phyloP scores from a whole-genome alignment of 805 yeast species.

The Pichia nakasei region DNA sequence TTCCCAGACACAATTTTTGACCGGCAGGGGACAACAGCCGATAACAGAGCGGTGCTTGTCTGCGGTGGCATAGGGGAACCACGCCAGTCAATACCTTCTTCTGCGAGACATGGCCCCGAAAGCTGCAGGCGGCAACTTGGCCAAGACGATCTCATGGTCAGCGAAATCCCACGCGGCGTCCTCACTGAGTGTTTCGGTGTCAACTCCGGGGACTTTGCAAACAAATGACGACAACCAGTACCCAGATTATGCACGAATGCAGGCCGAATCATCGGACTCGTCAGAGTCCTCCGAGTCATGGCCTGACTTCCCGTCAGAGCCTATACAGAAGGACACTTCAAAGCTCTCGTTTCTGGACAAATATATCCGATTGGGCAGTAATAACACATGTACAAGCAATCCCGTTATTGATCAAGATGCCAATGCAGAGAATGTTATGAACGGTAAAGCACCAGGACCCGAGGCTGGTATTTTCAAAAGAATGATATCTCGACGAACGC shows the following conservation, averaged over 20 bases:
- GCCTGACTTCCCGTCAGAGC: background rate
- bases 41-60: no score
- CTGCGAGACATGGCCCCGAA: no score
- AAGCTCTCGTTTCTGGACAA: background rate
- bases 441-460: no score
- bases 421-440: background rate
- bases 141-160: no score
- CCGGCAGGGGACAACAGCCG: no score
- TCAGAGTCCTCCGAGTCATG: background rate
- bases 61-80: no score
- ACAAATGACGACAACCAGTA: no score
- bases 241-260: background rate
- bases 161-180: background rate
- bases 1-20: no score
- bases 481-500: conserved; percentile 19
- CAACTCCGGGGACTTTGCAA: background rate
- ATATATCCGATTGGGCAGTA: background rate
- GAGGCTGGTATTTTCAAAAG: conserved; percentile 22
- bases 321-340: background rate
- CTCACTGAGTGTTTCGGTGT: background rate
- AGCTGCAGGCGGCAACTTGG: no score
- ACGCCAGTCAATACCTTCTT: no score
- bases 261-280: background rate
- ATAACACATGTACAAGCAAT: background rate
- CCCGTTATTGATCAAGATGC: background rate